Base-by-base conservation (phyloP, 2,329 filamentous ascomycete species). In the Exophiala oligosperma region DNA sequence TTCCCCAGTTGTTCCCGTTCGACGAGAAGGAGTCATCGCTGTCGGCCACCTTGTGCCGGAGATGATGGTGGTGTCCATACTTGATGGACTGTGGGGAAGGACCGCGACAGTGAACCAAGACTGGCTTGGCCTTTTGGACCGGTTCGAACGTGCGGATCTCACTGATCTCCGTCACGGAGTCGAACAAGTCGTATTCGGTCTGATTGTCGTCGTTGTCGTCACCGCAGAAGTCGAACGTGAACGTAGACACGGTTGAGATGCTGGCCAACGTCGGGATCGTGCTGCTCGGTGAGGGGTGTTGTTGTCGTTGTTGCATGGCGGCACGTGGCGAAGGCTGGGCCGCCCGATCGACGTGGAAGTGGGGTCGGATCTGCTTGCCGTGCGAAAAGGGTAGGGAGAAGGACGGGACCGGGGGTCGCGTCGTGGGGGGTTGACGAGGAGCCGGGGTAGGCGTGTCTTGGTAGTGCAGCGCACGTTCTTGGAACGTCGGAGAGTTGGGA, bases 231-330 rank as follows among this genome's bases (percentile, higher is more conserved):
- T 60, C 53, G 29, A 60, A 60, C 11, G 57, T 50, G 38, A 60
- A 60, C 24, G 57, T 60, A 4, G 57, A 60, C 21, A 60, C 46
- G n/a, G 57, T 60, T 26, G 57, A 60, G 14, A 60, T 60, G 44
- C 57, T 60, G 3, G 57, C 53, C 23, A 60, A 40, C 12, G 57
- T 60, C 8, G 57, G 57, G 8, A 60, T 11, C 32, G 32, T 52
- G 11, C 40, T 60, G 7, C 47, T 56, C 11, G 53, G 11, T 3
- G 57, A 54, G 24, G 57, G 56, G 14, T 49, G 24, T 21, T 41
- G n/a, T 17, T 17, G 17, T 17, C 17, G 17, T 17, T 17, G 17
- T 17, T 17, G 17, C 17, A 17, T 17, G 17, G 43, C 14, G 21
- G 46, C 47, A 17, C 49, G 35, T 17, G 52, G 41, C 41, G 47